phyloP scores from a whole-genome alignment of 2,329 filamentous ascomycete species.

The Colletotrichum liaoningense region DNA sequence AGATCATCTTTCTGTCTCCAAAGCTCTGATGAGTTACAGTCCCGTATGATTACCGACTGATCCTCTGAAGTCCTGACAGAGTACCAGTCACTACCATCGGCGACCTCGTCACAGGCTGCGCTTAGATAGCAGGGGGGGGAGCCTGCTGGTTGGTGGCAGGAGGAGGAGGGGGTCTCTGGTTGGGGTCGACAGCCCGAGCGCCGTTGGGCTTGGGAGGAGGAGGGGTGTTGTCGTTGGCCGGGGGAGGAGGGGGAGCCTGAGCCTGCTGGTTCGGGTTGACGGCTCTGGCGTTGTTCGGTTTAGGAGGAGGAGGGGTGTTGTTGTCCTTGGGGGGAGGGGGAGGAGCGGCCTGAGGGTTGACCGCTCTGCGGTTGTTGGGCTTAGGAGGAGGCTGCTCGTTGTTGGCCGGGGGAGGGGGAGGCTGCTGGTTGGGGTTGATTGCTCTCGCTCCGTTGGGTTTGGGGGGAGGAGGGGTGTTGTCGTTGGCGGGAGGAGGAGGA shows the following conservation, averaged over 20 bases:
- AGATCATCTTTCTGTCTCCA: too few species aligned
- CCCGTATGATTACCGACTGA: too few species aligned
- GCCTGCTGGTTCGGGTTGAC: neutral
- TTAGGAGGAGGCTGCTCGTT: constrained; percentile 1
- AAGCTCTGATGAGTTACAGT: too few species aligned
- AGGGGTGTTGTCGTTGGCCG: neutral
- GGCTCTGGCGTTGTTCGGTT: neutral
- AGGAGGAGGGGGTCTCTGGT: neutral
- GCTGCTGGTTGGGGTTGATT: neutral
- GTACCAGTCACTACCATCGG: too few species aligned
- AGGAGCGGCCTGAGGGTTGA: neutral
- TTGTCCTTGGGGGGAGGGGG: neutral
- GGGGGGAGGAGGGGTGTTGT: constrained; percentile 1
- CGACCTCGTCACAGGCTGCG: too few species aligned
- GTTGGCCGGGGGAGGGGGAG: neutral
- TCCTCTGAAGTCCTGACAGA: too few species aligned
- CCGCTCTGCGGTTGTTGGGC: neutral
- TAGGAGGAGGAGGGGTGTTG: neutral
- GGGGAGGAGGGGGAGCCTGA: neutral
- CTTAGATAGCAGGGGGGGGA: neutral
- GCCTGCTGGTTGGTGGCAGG: neutral
- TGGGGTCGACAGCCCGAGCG: neutral
- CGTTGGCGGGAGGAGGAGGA: neutral
- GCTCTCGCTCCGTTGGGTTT: neutral
- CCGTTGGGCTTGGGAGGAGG: neutral